Percentiles rank a stretch among this genome's conserved stretches.
Evolutionary conservation across 23 red algal species (phyloP).

Genomic region (Chondrus crispus): DNA sequence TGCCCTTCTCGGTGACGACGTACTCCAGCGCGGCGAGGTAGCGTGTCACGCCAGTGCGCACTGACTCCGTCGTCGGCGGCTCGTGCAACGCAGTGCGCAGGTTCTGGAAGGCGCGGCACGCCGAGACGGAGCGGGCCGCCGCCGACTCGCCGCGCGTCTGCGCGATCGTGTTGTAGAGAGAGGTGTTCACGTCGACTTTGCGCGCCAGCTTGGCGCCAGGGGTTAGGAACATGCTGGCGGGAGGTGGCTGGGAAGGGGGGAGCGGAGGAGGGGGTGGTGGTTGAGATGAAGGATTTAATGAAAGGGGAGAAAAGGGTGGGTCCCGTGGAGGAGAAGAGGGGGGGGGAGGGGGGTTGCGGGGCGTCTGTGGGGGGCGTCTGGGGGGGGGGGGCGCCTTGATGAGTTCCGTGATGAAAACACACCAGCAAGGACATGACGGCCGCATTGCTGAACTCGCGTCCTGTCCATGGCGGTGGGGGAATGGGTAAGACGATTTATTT

Average conservation of each 20-base stretch:
- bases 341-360: too few relatives aligned
- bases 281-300: not conserved
- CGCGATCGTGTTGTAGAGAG: conserved; percentile 27
- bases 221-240: conserved; percentile 12
- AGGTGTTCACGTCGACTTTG: conserved; percentile 46
- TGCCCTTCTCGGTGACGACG: not conserved
- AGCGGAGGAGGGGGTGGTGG: not conserved
- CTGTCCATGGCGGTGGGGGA: too few relatives aligned
- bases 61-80: conserved; percentile 36
- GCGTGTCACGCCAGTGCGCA: not conserved
- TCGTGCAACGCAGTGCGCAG: conserved; percentile 29
- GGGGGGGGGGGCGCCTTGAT: too few relatives aligned
- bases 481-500: too few relatives aligned
- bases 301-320: too few relatives aligned
- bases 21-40: conserved; percentile 40
- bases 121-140: not conserved
- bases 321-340: too few relatives aligned
- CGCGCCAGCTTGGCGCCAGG: conserved; percentile 55
- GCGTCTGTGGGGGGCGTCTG: too few relatives aligned
- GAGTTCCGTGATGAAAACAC: too few relatives aligned
- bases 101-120: conserved; percentile 29
- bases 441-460: too few relatives aligned
- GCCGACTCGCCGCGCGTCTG: conserved; percentile 13
- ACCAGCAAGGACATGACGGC: too few relatives aligned
- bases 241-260: not conserved